Base-by-base conservation (phyloP, 2,329 filamentous ascomycete species). In the Alternaria infectoria region DNA sequence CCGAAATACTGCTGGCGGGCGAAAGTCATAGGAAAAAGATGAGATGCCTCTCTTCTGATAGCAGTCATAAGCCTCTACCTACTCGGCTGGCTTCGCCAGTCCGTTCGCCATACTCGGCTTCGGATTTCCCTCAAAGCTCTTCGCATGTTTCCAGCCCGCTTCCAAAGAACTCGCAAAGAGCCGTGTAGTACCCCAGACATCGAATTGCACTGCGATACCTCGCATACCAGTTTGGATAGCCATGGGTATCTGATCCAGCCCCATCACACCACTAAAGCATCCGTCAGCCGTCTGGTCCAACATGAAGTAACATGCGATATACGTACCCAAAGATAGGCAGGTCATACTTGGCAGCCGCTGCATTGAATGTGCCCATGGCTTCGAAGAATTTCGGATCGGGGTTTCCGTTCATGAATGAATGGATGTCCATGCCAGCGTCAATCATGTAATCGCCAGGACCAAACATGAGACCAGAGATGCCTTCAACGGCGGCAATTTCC, bases 401-500 rank as follows among this genome's bases (percentile, higher is more conserved):
- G 6, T 67, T 55, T 4, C 69, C 72, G 3, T 44, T 32, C 11
- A 73, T n/a, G 5, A 51, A 61, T n/a, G n/a, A 54, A 40, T 28
- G 46, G 5, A 74, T 28, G 28, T 71, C 68, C n/a, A 74, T 54
- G 2, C 69, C 68, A 7, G 72, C 72, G 54, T 73, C 67, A 13
- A 74, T 75, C 64, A 70, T 69, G 23, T 61, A 74, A 32, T 74
- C 73, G 13, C 73, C 71, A 1, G 67, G 69, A 1, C 69, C 71
- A 49, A 74, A 74, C 73, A 75, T 74, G n/a, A 75, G 45, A 10
- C 62, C 71, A 4, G 65, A 54, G 3, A 75, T 61, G n/a, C 72
- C 73, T 4, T 62, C 63, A 3, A 74, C 71, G 6, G 70, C 71
- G n/a, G 72, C 71, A 44, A 74, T 75, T 32, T 73, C 71, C 5